Evolutionary conservation across 352 stramenopile species (phyloP).

Genomic region (Pythium periplocum): DNA sequence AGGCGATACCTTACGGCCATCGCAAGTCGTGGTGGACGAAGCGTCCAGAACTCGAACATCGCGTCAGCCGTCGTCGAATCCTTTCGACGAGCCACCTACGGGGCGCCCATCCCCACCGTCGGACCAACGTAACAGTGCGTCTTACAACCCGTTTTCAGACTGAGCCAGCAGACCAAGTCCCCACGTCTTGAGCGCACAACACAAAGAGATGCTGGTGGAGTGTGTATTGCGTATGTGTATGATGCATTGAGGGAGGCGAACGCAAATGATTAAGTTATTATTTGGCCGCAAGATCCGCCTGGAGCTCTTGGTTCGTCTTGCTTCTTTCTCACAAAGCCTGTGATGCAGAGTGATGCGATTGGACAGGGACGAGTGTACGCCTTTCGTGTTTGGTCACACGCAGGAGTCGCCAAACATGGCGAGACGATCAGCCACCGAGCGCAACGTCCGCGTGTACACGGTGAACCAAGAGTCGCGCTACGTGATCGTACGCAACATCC

Average conservation of each 20-base stretch:
- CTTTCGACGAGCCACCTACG: conserved; percentile 8
- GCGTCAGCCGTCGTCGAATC: conserved; percentile 18
- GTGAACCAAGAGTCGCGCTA: conserved; percentile 34
- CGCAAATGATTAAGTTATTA: too few species aligned
- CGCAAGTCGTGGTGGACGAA: not conserved
- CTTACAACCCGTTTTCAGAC: conserved; percentile 16
- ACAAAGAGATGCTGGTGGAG: not conserved
- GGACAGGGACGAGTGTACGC: too few species aligned
- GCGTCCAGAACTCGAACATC: not conserved
- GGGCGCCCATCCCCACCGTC: not conserved
- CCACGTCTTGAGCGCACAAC: too few species aligned
- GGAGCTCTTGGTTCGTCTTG: too few species aligned
- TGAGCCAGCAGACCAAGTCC: not conserved
- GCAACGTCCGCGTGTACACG: conserved; percentile 28
- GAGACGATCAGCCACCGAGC: conserved; percentile 1
- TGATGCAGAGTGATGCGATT: too few species aligned
- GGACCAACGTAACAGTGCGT: conserved; percentile 11
- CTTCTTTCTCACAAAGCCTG: too few species aligned
- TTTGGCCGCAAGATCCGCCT: too few species aligned
- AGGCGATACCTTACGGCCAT: conserved; percentile 9
- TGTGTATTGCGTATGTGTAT: conserved; percentile 8
- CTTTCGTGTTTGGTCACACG: too few species aligned
- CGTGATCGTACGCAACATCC: conserved; percentile 28
- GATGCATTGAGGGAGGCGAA: conserved; percentile 1
- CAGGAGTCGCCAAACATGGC: conserved; percentile 1